A percentile compares a stretch with the other conserved stretches of the same genome.
phyloP scores from a whole-genome alignment of 495 filamentous ascomycete genomes.

The Xanthoparmelia taractica region DNA sequence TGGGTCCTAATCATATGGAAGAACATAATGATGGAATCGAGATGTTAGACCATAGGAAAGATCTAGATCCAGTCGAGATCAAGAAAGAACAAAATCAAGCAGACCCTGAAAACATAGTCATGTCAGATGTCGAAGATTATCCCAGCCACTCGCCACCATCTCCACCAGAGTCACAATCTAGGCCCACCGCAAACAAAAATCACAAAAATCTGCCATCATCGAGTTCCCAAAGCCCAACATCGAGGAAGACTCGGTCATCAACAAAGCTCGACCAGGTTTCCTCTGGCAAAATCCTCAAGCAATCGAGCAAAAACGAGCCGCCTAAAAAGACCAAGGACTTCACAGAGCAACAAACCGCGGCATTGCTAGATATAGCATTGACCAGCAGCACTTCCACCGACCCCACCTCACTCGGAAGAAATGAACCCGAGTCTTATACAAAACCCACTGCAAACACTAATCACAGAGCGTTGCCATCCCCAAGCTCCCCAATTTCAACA shows the following conservation, averaged over 20 bases:
- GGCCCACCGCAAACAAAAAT: not conserved
- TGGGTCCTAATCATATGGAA: not conserved
- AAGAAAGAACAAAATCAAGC: not conserved
- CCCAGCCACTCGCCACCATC: not conserved
- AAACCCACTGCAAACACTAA: too few relatives aligned
- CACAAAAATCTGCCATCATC: not conserved
- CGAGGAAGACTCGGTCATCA: not conserved
- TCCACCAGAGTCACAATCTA: not conserved
- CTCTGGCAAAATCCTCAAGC: too few relatives aligned
- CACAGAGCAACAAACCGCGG: not conserved
- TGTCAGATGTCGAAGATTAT: not conserved
- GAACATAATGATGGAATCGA: not conserved
- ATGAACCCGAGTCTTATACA: too few relatives aligned
- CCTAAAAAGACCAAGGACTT: not conserved
- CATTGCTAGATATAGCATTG: not conserved
- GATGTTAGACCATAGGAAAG: not conserved
- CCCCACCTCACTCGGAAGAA: not conserved
- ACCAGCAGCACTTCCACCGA: not conserved
- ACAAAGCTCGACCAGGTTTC: not conserved
- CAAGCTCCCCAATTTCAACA: too few relatives aligned
- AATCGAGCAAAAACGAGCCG: not conserved
- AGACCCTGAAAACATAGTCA: not conserved
- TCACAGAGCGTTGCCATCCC: too few relatives aligned
- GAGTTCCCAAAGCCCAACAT: not conserved
- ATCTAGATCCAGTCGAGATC: not conserved